Evolutionary conservation across 2,329 filamentous ascomycete species (phyloP), one percentile per base, ranked within the genome.

Genomic region (Venturia nashicola): DNA sequence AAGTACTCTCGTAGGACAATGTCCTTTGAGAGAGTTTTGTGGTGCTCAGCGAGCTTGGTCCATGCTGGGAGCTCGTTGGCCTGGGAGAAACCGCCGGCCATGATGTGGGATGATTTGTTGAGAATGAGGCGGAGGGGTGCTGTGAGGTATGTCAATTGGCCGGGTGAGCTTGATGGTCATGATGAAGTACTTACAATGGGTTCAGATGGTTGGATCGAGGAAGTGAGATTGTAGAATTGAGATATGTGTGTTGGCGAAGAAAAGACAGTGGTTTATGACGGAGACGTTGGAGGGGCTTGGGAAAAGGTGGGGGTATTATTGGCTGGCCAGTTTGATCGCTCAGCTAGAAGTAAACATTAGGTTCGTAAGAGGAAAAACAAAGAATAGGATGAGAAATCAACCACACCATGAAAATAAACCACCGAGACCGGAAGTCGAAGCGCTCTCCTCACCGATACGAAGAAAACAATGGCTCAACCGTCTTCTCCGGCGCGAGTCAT

Each of bases 1-100:
- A 97, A 99, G 75, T 90, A 90, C 69, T 96, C 89, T 80, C 96
- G 96, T 68, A 97, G 84, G 68, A 96, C 87, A 74, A 97, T 94
- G 74, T 87, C 86, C 80, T 92, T 92, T 73, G 91, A 92, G 59
- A 94, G 84, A 67, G 82, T 83, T 77, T 90, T 87, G 79, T 95
- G 91, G 79, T 97, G 92, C 72, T 90, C 83, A 79, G 96, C 90
- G 73, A 99, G 91, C 75, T 89, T 85, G 75, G 88, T 84, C 93
- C 94, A 99, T 73, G 91, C 87, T 71, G 86, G 82, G 70, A 96
- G 87, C 68, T 91, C 88, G 74, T 86, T 91, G 70, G 93, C 88
- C 80, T 95, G 91, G 70, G 90, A 83, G 85, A 96, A 86, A 67
- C 77, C 80, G 51, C 51, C 51, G 27, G 51, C 32, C 51, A 57